These are phyloP conservation scores for Hypoxylon rickii DNA, from an alignment of 495 filamentous ascomycete genomes.

Conservation along the genomic window DNA sequence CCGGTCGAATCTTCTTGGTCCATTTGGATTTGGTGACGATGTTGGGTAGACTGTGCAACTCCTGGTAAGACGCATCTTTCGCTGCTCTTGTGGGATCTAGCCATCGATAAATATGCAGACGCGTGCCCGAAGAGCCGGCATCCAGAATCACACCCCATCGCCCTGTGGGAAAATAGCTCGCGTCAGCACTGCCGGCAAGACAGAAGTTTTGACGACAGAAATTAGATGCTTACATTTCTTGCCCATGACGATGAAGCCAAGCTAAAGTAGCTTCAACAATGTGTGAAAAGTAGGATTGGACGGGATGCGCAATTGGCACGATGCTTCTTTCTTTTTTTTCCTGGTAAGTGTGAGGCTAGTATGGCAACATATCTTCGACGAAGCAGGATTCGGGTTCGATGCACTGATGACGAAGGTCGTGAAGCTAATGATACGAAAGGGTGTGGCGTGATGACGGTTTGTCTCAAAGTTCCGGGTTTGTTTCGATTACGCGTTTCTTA, in stretches of 20 bases:
- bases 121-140: constrained; percentile 77
- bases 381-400: neutral
- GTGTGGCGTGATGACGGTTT: constrained; percentile 15
- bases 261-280: constrained; percentile 2
- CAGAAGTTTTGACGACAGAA: neutral
- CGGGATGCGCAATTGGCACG: constrained; percentile 21
- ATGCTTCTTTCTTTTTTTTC: constrained; percentile 8
- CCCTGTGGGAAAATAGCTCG: constrained; percentile 34
- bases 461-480: constrained; percentile 27
- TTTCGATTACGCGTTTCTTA: constrained; percentile 36
- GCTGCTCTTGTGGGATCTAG: constrained; percentile 72
- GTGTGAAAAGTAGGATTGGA: neutral
- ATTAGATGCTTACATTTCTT: constrained; percentile 38
- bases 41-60: constrained; percentile 73
- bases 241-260: constrained; percentile 32
- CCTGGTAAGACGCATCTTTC: constrained; percentile 59
- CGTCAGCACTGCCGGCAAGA: constrained; percentile 14
- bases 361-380: constrained; percentile 26
- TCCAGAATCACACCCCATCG: constrained; percentile 66
- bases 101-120: constrained; percentile 93
- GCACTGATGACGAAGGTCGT: constrained; percentile 1
- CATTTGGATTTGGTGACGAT: constrained; percentile 83
- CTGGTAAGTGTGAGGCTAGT: constrained; percentile 10
- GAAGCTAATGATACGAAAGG: constrained; percentile 7
- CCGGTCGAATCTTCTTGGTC: constrained; percentile 92